Evolutionary conservation across 2,329 filamentous ascomycete genomes (phyloP).

Genomic region (Xylariaceae sp.): DNA sequence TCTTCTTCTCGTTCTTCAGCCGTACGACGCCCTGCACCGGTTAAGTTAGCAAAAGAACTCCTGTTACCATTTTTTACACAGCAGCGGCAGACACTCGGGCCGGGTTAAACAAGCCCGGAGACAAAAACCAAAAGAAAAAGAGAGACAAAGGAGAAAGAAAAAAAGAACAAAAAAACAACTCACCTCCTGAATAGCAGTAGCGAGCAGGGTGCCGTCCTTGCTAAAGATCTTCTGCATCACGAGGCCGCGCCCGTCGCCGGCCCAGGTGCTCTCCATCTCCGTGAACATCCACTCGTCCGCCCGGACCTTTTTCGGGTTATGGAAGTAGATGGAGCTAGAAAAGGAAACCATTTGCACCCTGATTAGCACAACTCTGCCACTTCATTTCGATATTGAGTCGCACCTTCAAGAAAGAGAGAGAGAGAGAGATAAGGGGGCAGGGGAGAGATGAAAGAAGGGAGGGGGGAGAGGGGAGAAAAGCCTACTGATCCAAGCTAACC

Average conservation of each 20-base stretch:
- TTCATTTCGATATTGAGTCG: too few relatives aligned
- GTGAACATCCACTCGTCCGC: conserved; percentile 73
- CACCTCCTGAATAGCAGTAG: conserved; percentile 76
- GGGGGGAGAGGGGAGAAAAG: conserved; percentile 2
- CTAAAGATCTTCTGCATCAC: conserved; percentile 71
- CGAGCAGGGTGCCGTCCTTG: conserved; percentile 65
- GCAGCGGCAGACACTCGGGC: background rate
- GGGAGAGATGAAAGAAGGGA: background rate
- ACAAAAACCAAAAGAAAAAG: background rate
- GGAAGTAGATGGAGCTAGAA: conserved; percentile 56
- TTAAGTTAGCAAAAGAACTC: background rate
- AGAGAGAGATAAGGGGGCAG: too few relatives aligned
- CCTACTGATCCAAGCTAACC: conserved; percentile 68
- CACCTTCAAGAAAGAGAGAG: background rate
- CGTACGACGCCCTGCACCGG: conserved; percentile 32
- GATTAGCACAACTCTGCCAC: too few relatives aligned
- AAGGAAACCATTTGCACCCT: too few relatives aligned
- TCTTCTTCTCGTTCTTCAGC: conserved; percentile 21
- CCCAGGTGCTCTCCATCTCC: conserved; percentile 77
- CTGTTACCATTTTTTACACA: conserved; percentile 3
- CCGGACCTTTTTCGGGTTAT: conserved; percentile 52
- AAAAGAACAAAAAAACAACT: conserved; percentile 23
- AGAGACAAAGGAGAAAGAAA: background rate
- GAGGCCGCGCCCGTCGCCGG: conserved; percentile 69
- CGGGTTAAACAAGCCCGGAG: too few relatives aligned